Evolutionary conservation across 2,329 filamentous ascomycete genomes (phyloP), one percentile per base, ranked within the genome.

Genomic region (Periglandula ipomoeae): DNA sequence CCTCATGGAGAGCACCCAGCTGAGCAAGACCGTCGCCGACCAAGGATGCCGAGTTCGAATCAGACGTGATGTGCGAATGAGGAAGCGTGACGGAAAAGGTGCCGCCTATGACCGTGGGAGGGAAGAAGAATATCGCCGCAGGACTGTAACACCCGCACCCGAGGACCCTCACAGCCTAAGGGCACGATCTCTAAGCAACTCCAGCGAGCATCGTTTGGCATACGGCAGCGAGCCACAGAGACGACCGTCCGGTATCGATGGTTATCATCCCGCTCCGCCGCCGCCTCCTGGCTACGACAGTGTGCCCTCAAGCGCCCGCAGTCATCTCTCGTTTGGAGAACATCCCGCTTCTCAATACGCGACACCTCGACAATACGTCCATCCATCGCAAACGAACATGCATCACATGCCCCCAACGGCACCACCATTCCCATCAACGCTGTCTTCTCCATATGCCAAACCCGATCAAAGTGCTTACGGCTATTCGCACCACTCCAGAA

Each of bases 41-140:
- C 93, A 98, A 68, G 93, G 93, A 50, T 97, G 93, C 66, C 88
- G 91, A 56, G 93, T 98, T 24, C 85, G 93, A 41, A 98, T 98
- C 60, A 82, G 93, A 49, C 87, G 93, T 54, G 93, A 97, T 68
- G 88, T 95, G 6, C 83, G 89, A 50, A 94, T 95, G 87, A 83
- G 89, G 67, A 84, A 88, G 61, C 82, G 89, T 34, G 86, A 89
- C 52, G 78, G 78, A 52, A 90, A 91, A 69, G 70, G 74, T 10
- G 71, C 71, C 40, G 70, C 71, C 43, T 73, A 72, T 45, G 69
- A 71, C 5, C 78, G 81, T 55, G 30, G 30, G 6, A 81, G 85
- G 20, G 85, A 83, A 61, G 82, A 87, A n/a, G 77, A 79, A 6
- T 84, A 79, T 52, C 62, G 67, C 19, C 61, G 64, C 49, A 62